phyloP scores from a whole-genome alignment of 805 yeast genomes.

The Candida silvatica region DNA sequence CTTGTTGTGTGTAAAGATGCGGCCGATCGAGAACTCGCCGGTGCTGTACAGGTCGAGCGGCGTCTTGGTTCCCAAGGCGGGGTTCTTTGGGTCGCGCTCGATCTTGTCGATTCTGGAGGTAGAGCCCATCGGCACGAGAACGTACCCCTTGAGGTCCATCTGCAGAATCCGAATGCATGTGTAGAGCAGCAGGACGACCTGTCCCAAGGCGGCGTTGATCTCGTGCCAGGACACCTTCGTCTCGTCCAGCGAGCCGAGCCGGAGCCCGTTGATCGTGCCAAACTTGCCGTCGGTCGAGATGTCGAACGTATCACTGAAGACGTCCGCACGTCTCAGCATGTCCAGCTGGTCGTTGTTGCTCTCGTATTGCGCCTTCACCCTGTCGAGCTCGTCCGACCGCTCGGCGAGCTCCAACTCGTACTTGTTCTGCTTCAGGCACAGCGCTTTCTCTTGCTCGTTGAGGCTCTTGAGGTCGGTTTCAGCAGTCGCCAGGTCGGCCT shows the following conservation, averaged over 20 bases:
- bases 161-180: conserved; percentile 54
- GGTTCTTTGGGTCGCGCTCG: conserved; percentile 31
- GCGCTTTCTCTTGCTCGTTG: conserved; percentile 35
- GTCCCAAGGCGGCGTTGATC: conserved; percentile 87
- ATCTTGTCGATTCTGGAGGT: conserved; percentile 64
- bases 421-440: conserved; percentile 43
- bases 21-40: conserved; percentile 66
- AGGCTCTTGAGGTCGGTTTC: conserved; percentile 30
- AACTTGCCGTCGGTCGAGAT: conserved; percentile 79
- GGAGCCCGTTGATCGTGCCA: conserved; percentile 79
- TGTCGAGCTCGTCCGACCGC: conserved; percentile 47
- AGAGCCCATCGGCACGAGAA: conserved; percentile 76
- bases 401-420: conserved; percentile 43
- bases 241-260: conserved; percentile 63
- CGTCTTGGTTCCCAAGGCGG: conserved; percentile 28
- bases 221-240: conserved; percentile 79
- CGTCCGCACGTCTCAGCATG: conserved; percentile 64
- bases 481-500: conserved; percentile 36
- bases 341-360: conserved; percentile 59
- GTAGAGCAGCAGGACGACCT: conserved; percentile 58
- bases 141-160: conserved; percentile 49
- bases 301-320: conserved; percentile 73
- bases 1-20: conserved; percentile 64
- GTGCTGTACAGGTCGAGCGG: conserved; percentile 52
- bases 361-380: conserved; percentile 55